Conservation (phyloP, 2,329 filamentous ascomycete genomes). For the Karstenula rhodostoma region DNA sequence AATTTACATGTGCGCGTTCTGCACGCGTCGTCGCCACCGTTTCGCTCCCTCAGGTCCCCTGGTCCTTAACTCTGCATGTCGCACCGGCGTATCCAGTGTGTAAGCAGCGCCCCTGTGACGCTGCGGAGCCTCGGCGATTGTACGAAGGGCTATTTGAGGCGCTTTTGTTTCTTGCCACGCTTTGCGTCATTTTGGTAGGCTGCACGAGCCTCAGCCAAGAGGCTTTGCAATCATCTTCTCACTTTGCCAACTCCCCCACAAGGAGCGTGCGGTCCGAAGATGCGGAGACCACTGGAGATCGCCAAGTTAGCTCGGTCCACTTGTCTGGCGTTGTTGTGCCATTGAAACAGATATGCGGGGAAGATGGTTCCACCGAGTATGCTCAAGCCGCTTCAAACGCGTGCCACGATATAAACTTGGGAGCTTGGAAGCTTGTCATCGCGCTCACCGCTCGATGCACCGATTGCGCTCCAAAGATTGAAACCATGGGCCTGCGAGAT, state of each 20-base stretch:
- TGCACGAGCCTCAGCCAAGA: constrained; percentile 32
- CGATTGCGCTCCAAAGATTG: neutral
- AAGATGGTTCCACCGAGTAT: neutral
- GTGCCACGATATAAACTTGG: neutral
- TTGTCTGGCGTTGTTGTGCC: constrained; percentile 13
- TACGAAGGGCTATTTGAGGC: constrained; percentile 15
- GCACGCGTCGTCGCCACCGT: constrained; percentile 27
- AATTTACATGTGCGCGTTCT: constrained; percentile 27
- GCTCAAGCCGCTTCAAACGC: constrained; percentile 11
- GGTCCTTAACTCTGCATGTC: constrained; percentile 34
- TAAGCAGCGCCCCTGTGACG: constrained; percentile 35
- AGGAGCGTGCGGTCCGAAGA: constrained; percentile 89
- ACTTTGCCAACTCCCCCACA: constrained; percentile 79
- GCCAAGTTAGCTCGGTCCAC: constrained; percentile 39
- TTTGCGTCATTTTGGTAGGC: constrained; percentile 35
- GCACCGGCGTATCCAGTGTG: constrained; percentile 44
- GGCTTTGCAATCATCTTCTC: constrained; percentile 38
- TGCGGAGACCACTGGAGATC: constrained; percentile 76
- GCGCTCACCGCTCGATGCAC: constrained; percentile 7
- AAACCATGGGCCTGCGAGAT: neutral
- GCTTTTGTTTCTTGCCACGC: constrained; percentile 33
- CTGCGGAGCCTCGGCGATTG: constrained; percentile 26
- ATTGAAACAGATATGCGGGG: constrained; percentile 26
- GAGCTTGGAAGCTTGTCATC: constrained; percentile 1
- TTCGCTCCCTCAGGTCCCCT: constrained; percentile 18